Percentiles rank a stretch among this genome's conserved stretches.
phyloP scores from a whole-genome alignment of 1,284 basidiomycete genomes.

The Trichosporon faecale region DNA sequence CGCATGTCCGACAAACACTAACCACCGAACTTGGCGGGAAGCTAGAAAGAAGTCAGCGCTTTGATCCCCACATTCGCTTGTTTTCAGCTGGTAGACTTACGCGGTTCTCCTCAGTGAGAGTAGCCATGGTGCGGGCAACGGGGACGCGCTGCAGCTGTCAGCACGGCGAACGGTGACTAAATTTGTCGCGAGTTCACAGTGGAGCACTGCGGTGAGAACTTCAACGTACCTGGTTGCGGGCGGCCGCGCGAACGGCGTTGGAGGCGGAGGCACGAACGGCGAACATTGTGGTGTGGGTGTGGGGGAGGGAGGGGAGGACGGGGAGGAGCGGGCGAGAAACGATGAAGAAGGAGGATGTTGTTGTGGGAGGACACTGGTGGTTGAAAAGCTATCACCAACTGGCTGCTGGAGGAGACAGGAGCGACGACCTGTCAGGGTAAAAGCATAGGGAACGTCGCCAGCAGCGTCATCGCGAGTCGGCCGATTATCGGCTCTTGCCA shows the following conservation, averaged over 20 bases:
- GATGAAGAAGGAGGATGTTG: constrained; percentile 11
- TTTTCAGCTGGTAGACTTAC: constrained; percentile 30
- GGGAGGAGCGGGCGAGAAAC: neutral
- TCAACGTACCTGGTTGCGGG: constrained; percentile 20
- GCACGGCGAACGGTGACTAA: constrained; percentile 12
- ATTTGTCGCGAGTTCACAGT: constrained; percentile 14
- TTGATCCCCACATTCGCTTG: neutral
- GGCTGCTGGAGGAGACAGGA: neutral
- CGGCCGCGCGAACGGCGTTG: constrained; percentile 31
- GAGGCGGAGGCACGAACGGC: constrained; percentile 35
- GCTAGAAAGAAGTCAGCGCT: constrained; percentile 54
- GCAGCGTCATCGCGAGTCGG: constrained; percentile 1
- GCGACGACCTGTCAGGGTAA: constrained; percentile 3
- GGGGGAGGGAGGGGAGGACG: constrained; percentile 3
- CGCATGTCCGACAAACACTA: constrained; percentile 59
- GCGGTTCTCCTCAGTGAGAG: constrained; percentile 43
- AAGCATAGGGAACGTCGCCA: neutral
- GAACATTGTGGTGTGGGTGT: constrained; percentile 31
- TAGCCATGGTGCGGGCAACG: constrained; percentile 42
- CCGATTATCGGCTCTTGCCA: neutral
- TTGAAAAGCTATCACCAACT: constrained; percentile 5
- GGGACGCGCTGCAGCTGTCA: constrained; percentile 31
- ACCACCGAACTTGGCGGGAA: constrained; percentile 91
- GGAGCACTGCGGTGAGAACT: neutral
- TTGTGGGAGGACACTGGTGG: neutral